Percentiles rank a stretch among this genome's conserved stretches.
Conservation (phyloP, 2,329 filamentous ascomycete species). For the Phyllosticta citriasiana region DNA sequence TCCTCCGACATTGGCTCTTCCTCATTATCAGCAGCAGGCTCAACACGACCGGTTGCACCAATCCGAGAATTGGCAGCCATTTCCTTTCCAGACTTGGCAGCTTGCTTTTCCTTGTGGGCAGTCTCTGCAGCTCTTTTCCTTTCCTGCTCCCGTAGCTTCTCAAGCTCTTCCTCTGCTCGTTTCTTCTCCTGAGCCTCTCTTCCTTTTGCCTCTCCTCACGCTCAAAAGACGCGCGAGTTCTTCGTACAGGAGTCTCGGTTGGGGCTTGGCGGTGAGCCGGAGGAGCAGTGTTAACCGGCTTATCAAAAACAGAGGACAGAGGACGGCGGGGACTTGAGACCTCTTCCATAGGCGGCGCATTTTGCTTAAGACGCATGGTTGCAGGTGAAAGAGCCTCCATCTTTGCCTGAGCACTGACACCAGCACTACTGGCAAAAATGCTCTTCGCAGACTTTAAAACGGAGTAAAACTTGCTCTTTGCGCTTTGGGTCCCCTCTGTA, state of each 20-base stretch:
- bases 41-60: conserved; percentile 5
- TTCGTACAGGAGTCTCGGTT: conserved; percentile 25
- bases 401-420: conserved; percentile 48
- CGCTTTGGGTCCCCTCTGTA: conserved; percentile 73
- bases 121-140: conserved; percentile 48
- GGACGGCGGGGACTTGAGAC: conserved; percentile 20
- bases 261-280: neutral
- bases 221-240: conserved; percentile 50
- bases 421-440: conserved; percentile 66
- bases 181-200: conserved; percentile 58
- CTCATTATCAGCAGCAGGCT: conserved; percentile 16
- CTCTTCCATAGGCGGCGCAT: conserved; percentile 21
- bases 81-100: conserved; percentile 42
- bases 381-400: conserved; percentile 39
- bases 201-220: conserved; percentile 48
- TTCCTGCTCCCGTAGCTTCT: conserved; percentile 53
- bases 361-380: neutral
- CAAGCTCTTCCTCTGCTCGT: conserved; percentile 45
- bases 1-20: conserved; percentile 35
- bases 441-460: conserved; percentile 81
- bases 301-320: conserved; percentile 4
- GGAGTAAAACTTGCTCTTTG: conserved; percentile 86
- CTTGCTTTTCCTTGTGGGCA: conserved; percentile 24
- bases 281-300: conserved; percentile 4
- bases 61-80: conserved; percentile 24